Percentiles rank a stretch among this genome's conserved stretches.
These are phyloP conservation scores for Stagonosporopsis cucurbitacearum DNA, from an alignment of 2,329 filamentous ascomycete genomes.

Conservation along the genomic window DNA sequence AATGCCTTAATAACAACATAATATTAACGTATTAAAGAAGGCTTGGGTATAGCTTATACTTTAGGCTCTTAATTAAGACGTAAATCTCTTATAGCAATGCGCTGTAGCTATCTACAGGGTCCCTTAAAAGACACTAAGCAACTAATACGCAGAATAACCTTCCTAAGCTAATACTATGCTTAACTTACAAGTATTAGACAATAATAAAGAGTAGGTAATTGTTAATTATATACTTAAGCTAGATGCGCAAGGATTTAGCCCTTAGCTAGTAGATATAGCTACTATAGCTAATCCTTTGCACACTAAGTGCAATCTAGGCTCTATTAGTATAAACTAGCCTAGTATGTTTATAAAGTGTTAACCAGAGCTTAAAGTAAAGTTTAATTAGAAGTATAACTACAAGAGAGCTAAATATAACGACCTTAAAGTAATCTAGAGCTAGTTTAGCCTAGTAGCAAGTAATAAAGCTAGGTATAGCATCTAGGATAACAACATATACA, in stretches of 20 bases:
- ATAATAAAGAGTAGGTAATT: not conserved
- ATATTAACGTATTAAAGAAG: not conserved
- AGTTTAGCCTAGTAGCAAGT: constrained; percentile 3
- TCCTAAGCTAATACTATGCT: not conserved
- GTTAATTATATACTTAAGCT: not conserved
- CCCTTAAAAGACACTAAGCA: not conserved
- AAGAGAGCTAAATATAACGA: not conserved
- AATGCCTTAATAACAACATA: not conserved
- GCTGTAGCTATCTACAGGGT: not conserved
- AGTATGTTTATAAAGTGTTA: too few relatives aligned
- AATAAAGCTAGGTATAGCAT: not conserved
- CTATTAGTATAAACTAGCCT: too few relatives aligned
- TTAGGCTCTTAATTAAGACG: not conserved
- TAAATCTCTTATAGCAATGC: not conserved
- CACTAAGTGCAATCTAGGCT: too few relatives aligned
- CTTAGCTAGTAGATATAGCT: not conserved
- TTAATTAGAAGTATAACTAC: not conserved
- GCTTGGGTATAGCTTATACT: not conserved
- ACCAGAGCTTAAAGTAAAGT: too few relatives aligned
- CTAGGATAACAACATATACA: not conserved
- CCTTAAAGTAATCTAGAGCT: not conserved
- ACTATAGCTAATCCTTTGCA: not conserved
- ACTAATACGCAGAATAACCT: not conserved
- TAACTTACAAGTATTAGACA: not conserved
- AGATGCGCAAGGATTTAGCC: not conserved